Percentiles rank a stretch among this genome's conserved stretches.
Evolutionary conservation across 805 yeast species (phyloP).

Genomic region (Yamadazyma laniorum): DNA sequence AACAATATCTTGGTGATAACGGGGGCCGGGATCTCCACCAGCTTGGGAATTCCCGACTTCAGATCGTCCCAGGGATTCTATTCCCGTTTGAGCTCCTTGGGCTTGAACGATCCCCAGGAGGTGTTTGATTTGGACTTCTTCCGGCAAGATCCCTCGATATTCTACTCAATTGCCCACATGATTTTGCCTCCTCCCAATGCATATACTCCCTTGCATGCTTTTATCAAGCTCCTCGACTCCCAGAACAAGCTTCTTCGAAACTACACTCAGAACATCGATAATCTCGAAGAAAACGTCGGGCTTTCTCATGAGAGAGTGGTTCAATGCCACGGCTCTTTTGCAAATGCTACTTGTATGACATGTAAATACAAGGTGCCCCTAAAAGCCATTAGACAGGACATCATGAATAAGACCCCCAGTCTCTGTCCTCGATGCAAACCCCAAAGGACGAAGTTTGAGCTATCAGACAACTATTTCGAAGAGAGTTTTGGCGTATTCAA

Average conservation of each 20-base stretch:
- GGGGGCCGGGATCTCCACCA: constrained; percentile 47
- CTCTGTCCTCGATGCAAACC: constrained; percentile 48
- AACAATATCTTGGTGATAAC: constrained; percentile 40
- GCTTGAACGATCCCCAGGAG: constrained; percentile 44
- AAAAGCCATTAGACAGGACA: constrained; percentile 42
- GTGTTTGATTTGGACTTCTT: constrained; percentile 41
- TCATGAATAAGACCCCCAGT: constrained; percentile 51
- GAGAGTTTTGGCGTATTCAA: constrained; percentile 58
- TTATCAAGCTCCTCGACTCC: constrained; percentile 35
- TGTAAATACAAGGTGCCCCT: constrained; percentile 61
- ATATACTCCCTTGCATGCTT: constrained; percentile 40
- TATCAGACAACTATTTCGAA: constrained; percentile 25
- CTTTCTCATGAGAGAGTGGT: constrained; percentile 55
- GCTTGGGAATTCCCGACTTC: constrained; percentile 46
- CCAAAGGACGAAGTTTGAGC: constrained; percentile 19
- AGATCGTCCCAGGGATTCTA: constrained; percentile 63
- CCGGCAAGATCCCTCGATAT: constrained; percentile 36
- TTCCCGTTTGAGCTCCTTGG: constrained; percentile 44
- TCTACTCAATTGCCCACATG: constrained; percentile 45
- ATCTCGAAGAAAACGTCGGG: constrained; percentile 48
- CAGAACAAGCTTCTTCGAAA: constrained; percentile 39
- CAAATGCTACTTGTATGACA: constrained; percentile 70
- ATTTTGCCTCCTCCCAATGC: constrained; percentile 39
- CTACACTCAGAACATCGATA: constrained; percentile 47
- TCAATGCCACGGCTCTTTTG: constrained; percentile 84